Evolutionary conservation across 768 basidiomycete species (phyloP).

Genomic region (Pholiota molesta): DNA sequence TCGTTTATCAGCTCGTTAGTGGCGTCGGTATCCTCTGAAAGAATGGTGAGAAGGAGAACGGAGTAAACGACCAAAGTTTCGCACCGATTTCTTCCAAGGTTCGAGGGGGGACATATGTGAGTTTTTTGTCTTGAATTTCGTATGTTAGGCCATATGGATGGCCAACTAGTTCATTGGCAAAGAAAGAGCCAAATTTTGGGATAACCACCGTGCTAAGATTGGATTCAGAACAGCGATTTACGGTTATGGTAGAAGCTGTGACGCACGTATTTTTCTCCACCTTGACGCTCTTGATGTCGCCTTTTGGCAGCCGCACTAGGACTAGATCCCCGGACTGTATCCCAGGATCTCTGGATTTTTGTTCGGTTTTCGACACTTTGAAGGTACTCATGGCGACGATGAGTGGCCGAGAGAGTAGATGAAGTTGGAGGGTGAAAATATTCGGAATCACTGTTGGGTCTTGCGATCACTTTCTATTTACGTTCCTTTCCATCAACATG

Average conservation of each 20-base stretch:
- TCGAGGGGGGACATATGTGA: slow-evolving; percentile 62
- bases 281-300: slow-evolving; percentile 75
- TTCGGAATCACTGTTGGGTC: slow-evolving; percentile 1
- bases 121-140: slow-evolving; percentile 76
- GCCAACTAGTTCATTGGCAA: slow-evolving; percentile 74
- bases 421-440: slow-evolving; percentile 5
- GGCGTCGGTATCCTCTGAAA: slow-evolving; percentile 90
- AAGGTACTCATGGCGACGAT: slow-evolving; percentile 27
- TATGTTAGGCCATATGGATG: slow-evolving; percentile 89
- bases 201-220: slow-evolving; percentile 64
- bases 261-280: slow-evolving; percentile 73
- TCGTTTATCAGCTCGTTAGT: slow-evolving; percentile 97
- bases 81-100: slow-evolving; percentile 81
- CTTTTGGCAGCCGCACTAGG: slow-evolving; percentile 77
- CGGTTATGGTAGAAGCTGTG: not conserved
- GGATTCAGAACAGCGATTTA: slow-evolving; percentile 8
- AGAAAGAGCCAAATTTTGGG: slow-evolving; percentile 87
- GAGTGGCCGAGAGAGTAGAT: not conserved
- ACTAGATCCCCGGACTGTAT: slow-evolving; percentile 79
- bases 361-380: slow-evolving; percentile 25
- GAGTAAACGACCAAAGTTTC: not conserved
- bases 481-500: slow-evolving; percentile 10
- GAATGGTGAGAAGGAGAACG: slow-evolving; percentile 1
- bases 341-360: slow-evolving; percentile 24
- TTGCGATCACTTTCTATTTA: slow-evolving; percentile 18